These are phyloP conservation scores for Vitis labrusca DNA, from an alignment of 164 flowering plant species.

Conservation along the genomic window DNA sequence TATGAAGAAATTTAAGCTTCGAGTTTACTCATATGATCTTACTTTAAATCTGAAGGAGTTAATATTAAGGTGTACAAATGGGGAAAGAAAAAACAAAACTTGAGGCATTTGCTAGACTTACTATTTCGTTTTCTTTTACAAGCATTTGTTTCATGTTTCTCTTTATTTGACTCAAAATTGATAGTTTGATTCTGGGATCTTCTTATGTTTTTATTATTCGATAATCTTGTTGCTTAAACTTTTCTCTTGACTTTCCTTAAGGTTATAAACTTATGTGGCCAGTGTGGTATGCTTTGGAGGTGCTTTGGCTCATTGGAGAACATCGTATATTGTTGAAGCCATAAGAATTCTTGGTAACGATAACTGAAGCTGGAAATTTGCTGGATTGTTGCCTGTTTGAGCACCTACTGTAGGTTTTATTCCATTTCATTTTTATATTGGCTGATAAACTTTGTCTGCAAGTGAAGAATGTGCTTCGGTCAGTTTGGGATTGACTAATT, in stretches of 20 bases:
- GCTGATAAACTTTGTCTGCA: background rate
- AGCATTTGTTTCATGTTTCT: background rate
- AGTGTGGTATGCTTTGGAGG: background rate
- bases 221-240: background rate
- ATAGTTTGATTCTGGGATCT: background rate
- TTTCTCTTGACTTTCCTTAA: background rate
- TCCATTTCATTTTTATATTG: background rate
- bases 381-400: background rate
- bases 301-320: slow-evolving; percentile 1
- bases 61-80: no score
- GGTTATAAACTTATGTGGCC: background rate
- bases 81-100: no score
- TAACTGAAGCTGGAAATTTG: slow-evolving; percentile 2
- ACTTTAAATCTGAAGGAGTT: no score
- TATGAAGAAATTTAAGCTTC: no score
- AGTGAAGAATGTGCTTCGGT: background rate
- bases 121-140: no score
- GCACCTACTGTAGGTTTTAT: background rate
- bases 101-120: no score
- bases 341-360: background rate
- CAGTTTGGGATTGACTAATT: slow-evolving; percentile 4
- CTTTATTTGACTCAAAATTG: background rate
- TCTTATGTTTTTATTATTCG: background rate
- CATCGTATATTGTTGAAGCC: background rate
- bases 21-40: no score